phyloP scores from a whole-genome alignment of 768 basidiomycete species.

The Russula sp. region DNA sequence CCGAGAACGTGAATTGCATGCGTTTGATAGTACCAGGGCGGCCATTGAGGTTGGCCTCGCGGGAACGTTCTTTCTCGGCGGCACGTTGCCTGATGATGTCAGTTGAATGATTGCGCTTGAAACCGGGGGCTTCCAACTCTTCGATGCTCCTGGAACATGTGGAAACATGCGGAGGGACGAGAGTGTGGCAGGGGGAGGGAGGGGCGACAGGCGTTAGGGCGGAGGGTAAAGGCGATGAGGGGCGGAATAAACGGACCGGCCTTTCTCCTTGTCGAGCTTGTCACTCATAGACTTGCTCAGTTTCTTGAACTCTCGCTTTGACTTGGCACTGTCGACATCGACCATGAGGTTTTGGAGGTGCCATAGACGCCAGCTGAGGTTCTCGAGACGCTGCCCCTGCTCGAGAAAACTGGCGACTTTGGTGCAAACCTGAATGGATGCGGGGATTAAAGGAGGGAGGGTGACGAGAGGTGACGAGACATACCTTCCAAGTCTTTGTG shows the following conservation, averaged over 20 bases:
- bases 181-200: neutral
- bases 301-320: conserved; percentile 87
- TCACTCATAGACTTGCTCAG: conserved; percentile 87
- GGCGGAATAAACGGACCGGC: conserved; percentile 54
- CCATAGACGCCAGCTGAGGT: conserved; percentile 90
- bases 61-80: conserved; percentile 74
- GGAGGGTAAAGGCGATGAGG: conserved; percentile 18
- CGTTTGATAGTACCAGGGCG: conserved; percentile 74
- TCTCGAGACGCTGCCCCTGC: conserved; percentile 88
- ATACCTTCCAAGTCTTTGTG: conserved; percentile 91
- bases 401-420: conserved; percentile 90
- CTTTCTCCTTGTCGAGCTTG: conserved; percentile 91
- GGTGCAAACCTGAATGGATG: conserved; percentile 66
- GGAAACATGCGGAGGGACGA: neutral
- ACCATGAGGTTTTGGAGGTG: conserved; percentile 90
- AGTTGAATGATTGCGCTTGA: conserved; percentile 72
- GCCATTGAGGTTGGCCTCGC: conserved; percentile 59
- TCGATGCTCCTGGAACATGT: conserved; percentile 62
- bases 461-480: conserved; percentile 12
- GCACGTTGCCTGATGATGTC: conserved; percentile 81
- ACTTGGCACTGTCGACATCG: conserved; percentile 84
- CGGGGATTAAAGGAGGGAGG: neutral
- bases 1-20: conserved; percentile 88
- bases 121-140: conserved; percentile 81
- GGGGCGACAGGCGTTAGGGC: conserved; percentile 16